Evolutionary conservation across 169 alveolate species (phyloP).

Genomic region (Plasmodium cynomolgi): DNA sequence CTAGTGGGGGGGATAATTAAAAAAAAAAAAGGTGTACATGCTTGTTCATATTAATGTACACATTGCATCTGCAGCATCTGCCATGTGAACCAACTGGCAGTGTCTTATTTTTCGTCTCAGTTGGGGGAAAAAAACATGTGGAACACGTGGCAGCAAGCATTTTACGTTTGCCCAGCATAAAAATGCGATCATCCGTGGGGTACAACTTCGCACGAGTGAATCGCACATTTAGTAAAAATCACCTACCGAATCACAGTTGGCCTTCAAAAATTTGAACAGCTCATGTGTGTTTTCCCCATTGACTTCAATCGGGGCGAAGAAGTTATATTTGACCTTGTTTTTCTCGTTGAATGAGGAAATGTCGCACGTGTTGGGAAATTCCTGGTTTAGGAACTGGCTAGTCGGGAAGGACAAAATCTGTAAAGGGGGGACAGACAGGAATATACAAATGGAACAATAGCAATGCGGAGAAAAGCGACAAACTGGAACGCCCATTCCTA

Average conservation of each 20-base stretch:
- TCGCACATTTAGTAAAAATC: not conserved
- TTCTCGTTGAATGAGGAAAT: constrained; percentile 35
- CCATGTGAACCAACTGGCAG: no score
- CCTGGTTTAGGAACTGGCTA: constrained; percentile 33
- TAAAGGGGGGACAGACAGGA: not conserved
- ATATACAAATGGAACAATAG: not conserved
- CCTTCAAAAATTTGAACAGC: constrained; percentile 35
- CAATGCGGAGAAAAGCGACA: not conserved
- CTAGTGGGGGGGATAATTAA: not conserved
- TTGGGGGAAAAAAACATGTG: not conserved
- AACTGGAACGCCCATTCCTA: not conserved
- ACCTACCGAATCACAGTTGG: constrained; percentile 48
- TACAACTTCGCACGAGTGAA: not conserved
- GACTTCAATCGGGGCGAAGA: constrained; percentile 52
- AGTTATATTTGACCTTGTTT: constrained; percentile 15
- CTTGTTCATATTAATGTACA: not conserved
- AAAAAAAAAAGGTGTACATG: not conserved
- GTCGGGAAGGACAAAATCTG: constrained; percentile 55
- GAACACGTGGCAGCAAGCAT: not conserved
- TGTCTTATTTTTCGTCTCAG: no score
- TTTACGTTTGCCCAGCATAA: not conserved
- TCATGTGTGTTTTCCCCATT: constrained; percentile 57
- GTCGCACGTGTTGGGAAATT: constrained; percentile 12
- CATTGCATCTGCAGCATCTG: not conserved
- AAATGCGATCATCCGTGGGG: not conserved